Conservation (phyloP, 805 yeast species). For the Yarrowia yakushimensis region DNA sequence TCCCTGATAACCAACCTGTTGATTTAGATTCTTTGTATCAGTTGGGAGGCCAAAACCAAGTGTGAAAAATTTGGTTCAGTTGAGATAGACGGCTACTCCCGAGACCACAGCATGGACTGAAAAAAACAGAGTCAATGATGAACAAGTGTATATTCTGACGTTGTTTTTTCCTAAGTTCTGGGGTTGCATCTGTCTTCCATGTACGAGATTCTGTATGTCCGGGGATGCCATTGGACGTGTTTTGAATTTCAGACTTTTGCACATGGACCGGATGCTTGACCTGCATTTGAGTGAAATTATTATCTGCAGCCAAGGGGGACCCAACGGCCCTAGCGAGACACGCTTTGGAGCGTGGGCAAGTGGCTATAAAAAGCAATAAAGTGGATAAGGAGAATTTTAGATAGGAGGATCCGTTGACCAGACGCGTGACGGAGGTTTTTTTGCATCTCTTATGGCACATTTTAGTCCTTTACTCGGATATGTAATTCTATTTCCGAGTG, state of each 20-base stretch:
- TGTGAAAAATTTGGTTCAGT: slow-evolving; percentile 6
- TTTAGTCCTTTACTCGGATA: slow-evolving; percentile 18
- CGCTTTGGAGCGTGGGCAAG: background rate
- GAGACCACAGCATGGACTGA: background rate
- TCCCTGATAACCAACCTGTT: background rate
- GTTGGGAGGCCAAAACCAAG: background rate
- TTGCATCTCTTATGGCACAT: background rate
- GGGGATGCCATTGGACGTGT: background rate
- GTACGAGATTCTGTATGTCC: background rate
- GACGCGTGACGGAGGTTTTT: background rate
- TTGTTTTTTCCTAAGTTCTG: too few relatives aligned
- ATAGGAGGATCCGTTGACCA: background rate
- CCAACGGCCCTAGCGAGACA: slow-evolving; percentile 3
- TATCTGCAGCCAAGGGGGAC: slow-evolving; percentile 19
- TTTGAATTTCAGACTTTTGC: slow-evolving; percentile 19
- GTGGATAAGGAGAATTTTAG: too few relatives aligned
- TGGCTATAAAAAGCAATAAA: background rate
- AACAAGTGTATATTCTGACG: background rate
- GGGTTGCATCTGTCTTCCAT: background rate
- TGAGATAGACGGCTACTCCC: background rate
- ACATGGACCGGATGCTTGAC: slow-evolving; percentile 20
- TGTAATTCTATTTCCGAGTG: slow-evolving; percentile 19
- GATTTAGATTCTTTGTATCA: background rate
- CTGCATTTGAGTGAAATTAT: slow-evolving; percentile 21
- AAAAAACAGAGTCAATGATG: background rate